Percentiles rank a stretch among this genome's conserved stretches.
Conservation (phyloP, 176 grass and related monocot species). For the Melocanna baccifera region DNA sequence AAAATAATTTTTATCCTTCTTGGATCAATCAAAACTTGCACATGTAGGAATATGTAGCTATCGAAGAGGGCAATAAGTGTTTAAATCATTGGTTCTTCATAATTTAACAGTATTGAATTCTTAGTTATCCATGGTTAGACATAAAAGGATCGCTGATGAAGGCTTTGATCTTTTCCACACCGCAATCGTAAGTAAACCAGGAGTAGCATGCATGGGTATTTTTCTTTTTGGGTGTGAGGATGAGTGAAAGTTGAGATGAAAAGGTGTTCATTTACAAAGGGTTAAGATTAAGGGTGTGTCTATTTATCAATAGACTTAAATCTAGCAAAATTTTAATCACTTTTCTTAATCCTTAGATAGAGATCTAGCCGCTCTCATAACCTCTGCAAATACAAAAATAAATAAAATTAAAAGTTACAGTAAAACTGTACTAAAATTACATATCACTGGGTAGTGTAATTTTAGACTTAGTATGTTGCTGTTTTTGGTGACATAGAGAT, state of each 20-base stretch:
- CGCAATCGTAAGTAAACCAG: background rate
- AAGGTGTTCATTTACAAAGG: background rate
- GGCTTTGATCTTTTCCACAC: background rate
- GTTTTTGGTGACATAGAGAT: too few relatives aligned
- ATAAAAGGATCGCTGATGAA: background rate
- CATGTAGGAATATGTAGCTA: background rate
- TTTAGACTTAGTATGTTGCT: too few relatives aligned
- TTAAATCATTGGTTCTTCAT: background rate
- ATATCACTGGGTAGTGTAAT: too few relatives aligned
- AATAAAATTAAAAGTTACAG: too few relatives aligned
- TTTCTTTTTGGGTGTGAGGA: background rate
- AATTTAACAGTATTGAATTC: slow-evolving; percentile 8
- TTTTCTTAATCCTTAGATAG: too few relatives aligned
- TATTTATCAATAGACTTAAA: too few relatives aligned
- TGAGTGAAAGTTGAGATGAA: background rate
- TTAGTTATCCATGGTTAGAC: background rate
- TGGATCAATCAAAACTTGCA: background rate
- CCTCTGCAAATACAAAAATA: too few relatives aligned
- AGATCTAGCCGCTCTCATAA: too few relatives aligned
- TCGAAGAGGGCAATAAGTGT: background rate
- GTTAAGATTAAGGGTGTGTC: background rate
- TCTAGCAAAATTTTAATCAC: too few relatives aligned
- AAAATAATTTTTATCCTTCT: background rate
- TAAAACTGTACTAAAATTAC: too few relatives aligned
- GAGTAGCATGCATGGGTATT: background rate